Conservation (phyloP, 345 rosid genomes). For the Punica granatum region DNA sequence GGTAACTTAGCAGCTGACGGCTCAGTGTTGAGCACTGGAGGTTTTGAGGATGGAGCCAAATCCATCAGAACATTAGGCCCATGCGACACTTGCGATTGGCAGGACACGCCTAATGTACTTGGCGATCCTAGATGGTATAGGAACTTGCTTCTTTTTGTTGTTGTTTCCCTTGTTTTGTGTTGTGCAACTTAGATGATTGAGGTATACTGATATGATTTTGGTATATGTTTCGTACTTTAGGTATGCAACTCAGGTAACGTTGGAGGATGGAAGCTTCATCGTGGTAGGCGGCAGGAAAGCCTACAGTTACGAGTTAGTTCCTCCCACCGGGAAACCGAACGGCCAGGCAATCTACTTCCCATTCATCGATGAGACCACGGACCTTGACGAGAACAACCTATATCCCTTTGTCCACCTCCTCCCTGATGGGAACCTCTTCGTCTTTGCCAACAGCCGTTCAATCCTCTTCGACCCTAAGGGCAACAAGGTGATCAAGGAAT, state of each 20-base stretch:
- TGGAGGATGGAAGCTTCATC: constrained; percentile 63
- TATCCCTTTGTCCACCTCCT: constrained; percentile 74
- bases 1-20: constrained; percentile 71
- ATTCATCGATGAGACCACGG: constrained; percentile 49
- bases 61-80: constrained; percentile 45
- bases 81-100: constrained; percentile 44
- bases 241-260: constrained; percentile 70
- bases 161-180: no score
- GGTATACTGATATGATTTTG: neutral
- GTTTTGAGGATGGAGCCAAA: constrained; percentile 53
- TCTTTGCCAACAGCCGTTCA: constrained; percentile 74
- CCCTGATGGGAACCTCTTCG: constrained; percentile 74
- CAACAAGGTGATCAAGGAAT: constrained; percentile 42
- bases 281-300: constrained; percentile 77
- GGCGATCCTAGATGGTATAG: constrained; percentile 63
- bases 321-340: constrained; percentile 45
- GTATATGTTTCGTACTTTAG: constrained; percentile 6
- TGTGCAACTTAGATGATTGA: no score
- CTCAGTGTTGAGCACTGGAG: constrained; percentile 68
- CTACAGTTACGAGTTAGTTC: constrained; percentile 71
- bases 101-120: constrained; percentile 59
- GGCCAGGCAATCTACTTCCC: constrained; percentile 22
- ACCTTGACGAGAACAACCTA: constrained; percentile 59
- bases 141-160: no score
- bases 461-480: constrained; percentile 45